phyloP scores from a whole-genome alignment of 176 grass and related monocot species.

The Triticum timopheevii region DNA sequence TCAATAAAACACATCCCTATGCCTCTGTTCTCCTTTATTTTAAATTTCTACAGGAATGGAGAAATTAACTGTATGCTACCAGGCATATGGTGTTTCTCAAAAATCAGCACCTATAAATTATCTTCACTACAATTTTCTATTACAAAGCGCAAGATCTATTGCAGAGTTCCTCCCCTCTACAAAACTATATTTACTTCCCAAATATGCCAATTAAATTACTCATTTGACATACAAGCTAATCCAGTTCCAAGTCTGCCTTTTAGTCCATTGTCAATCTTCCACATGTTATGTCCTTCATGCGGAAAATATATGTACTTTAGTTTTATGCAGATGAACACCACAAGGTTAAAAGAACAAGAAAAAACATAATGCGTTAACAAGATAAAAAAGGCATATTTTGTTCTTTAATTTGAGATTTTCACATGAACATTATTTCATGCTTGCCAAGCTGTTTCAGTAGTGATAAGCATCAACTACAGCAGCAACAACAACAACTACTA shows the following conservation, averaged over 20 bases:
- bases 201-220: not conserved
- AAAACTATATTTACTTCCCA: not conserved
- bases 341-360: not conserved
- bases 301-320: not conserved
- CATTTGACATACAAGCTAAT: not conserved
- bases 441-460: not conserved
- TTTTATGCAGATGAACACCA: not conserved
- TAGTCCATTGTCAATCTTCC: not conserved
- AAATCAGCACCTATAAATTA: not conserved
- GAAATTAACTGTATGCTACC: not conserved
- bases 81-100: slow-evolving; percentile 2
- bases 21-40: not conserved
- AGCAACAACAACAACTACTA: no score
- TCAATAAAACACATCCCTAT: not conserved
- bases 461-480: not conserved
- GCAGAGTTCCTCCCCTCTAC: not conserved
- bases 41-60: not conserved
- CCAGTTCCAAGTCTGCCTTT: not conserved
- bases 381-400: not conserved
- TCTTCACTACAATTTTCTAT: not conserved
- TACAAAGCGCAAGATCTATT: not conserved
- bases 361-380: not conserved
- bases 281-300: not conserved
- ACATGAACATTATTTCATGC: not conserved
- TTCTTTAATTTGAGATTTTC: not conserved